phyloP scores from a whole-genome alignment of 169 alveolate genomes.

The Sarcocystis neurona region DNA sequence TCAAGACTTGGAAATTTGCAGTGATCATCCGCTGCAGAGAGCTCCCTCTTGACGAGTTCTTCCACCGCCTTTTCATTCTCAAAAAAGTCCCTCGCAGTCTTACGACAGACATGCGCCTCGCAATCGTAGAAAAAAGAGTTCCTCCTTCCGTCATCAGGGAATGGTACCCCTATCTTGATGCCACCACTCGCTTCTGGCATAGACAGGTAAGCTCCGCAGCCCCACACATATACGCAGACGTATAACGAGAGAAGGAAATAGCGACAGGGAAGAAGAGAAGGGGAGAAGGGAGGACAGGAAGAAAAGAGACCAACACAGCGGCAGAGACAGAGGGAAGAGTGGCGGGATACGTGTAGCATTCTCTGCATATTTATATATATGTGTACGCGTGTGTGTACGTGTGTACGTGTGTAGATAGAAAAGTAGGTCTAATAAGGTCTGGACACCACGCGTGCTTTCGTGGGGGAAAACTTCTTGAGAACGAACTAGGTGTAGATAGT shows the following conservation, averaged over 20 bases:
- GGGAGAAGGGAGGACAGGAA: not conserved
- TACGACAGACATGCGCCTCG: slow-evolving; percentile 58
- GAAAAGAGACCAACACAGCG: not conserved
- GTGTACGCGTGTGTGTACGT: not conserved
- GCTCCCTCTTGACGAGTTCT: slow-evolving; percentile 29
- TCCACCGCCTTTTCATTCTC: slow-evolving; percentile 44
- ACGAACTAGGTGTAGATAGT: no score
- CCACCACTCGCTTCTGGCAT: slow-evolving; percentile 44
- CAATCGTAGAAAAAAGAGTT: slow-evolving; percentile 34
- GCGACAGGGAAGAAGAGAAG: not conserved
- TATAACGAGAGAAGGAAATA: not conserved
- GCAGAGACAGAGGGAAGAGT: no score
- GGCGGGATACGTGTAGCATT: not conserved
- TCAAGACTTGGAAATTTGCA: slow-evolving; percentile 39
- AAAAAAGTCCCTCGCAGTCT: slow-evolving; percentile 56
- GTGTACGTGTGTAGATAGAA: not conserved
- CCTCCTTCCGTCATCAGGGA: slow-evolving; percentile 22
- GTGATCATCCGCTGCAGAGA: slow-evolving; percentile 30
- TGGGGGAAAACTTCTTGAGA: no score
- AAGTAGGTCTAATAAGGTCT: no score
- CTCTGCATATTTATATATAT: not conserved
- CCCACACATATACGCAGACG: not conserved
- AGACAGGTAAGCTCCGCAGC: slow-evolving; percentile 56
- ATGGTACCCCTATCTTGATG: slow-evolving; percentile 59
- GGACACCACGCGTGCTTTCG: no score